phyloP scores from a whole-genome alignment of 2,329 filamentous ascomycete species.

The Raffaelea arxii region DNA sequence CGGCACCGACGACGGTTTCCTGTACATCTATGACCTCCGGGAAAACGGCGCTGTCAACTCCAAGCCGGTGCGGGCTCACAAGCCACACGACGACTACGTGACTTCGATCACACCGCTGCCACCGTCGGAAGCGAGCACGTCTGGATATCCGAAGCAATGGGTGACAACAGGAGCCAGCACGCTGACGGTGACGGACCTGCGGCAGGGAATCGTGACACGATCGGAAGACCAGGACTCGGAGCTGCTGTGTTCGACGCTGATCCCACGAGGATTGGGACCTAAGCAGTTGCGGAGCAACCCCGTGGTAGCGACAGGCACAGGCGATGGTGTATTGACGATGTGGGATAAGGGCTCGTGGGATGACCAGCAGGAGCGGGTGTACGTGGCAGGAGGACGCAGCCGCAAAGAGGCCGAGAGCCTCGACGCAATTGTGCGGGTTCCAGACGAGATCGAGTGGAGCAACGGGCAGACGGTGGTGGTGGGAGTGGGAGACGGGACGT shows the following conservation, averaged over 20 bases:
- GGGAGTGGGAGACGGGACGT: constrained; percentile 69
- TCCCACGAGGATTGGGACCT: constrained; percentile 61
- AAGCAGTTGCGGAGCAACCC: constrained; percentile 58
- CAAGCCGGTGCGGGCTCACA: constrained; percentile 68
- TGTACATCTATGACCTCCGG: constrained; percentile 82
- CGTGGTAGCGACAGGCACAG: constrained; percentile 65
- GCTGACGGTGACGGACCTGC: constrained; percentile 78
- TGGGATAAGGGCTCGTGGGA: constrained; percentile 96
- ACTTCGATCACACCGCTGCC: constrained; percentile 80
- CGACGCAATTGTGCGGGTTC: constrained; percentile 66
- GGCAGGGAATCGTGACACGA: constrained; percentile 73
- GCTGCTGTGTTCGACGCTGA: constrained; percentile 69
- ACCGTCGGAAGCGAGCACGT: constrained; percentile 63
- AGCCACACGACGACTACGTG: constrained; percentile 87
- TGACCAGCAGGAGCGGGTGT: constrained; percentile 83
- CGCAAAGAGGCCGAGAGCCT: constrained; percentile 60
- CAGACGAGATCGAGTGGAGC: constrained; percentile 56
- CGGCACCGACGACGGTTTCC: constrained; percentile 78
- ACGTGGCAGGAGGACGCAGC: constrained; percentile 53
- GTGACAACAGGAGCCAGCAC: constrained; percentile 88
- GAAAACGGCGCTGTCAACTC: constrained; percentile 35
- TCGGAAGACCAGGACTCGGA: constrained; percentile 96
- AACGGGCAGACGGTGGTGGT: constrained; percentile 63
- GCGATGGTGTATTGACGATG: constrained; percentile 73
- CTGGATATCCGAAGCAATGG: constrained; percentile 89